Conservation (phyloP, 768 basidiomycete genomes). For the Gyrodon lividus region DNA sequence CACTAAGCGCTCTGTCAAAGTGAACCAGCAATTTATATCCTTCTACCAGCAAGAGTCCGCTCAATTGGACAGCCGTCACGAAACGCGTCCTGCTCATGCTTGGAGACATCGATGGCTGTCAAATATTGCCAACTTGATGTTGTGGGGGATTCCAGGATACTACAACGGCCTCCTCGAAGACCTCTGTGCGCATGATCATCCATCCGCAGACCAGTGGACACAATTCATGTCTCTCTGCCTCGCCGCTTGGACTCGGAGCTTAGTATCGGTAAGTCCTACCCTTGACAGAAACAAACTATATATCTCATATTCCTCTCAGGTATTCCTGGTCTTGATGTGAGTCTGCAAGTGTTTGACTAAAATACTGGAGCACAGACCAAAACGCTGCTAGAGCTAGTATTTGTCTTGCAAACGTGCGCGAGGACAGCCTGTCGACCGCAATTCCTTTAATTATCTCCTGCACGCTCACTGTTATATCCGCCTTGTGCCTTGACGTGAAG, state of each 20-base stretch:
- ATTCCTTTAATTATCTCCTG: conserved; percentile 24
- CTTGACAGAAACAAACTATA: neutral
- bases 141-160: conserved; percentile 46
- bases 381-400: conserved; percentile 37
- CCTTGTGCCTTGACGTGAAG: conserved; percentile 26
- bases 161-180: conserved; percentile 44
- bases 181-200: conserved; percentile 53
- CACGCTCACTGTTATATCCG: conserved; percentile 26
- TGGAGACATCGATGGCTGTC: conserved; percentile 36
- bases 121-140: conserved; percentile 35
- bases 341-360: conserved; percentile 2
- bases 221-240: conserved; percentile 43
- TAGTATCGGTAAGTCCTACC: conserved; percentile 36
- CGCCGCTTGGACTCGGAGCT: conserved; percentile 48
- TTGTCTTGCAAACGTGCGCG: conserved; percentile 30
- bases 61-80: conserved; percentile 52
- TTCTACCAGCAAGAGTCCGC: conserved; percentile 55
- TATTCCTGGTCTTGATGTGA: conserved; percentile 28
- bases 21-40: conserved; percentile 47
- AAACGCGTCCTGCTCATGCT: conserved; percentile 40
- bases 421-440: conserved; percentile 19
- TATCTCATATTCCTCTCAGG: conserved; percentile 16
- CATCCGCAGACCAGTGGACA: conserved; percentile 56
- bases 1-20: conserved; percentile 31
- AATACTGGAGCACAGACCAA: conserved; percentile 21